Evolutionary conservation across 768 basidiomycete genomes (phyloP), one percentile per base, ranked within the genome.

Genomic region (Macrolepiota dolichaula): DNA sequence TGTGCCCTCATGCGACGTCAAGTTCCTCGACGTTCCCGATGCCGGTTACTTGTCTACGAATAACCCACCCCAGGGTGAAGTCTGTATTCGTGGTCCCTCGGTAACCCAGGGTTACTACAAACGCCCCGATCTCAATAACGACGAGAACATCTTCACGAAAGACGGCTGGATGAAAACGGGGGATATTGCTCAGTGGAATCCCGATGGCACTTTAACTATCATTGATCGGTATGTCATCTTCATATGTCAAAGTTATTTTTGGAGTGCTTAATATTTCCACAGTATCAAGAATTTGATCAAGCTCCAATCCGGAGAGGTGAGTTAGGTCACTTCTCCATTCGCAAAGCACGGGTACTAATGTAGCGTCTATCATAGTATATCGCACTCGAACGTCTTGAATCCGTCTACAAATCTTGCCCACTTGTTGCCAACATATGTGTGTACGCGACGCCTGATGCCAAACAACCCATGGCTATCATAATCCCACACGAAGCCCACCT

Each of bases 91-190:
- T 29, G 96, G 96, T 0, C 87, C 90, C 3, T 86, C 89, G 2
- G 89, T 98, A 55, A 92, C 88, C 62, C 83, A 86, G 64, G 96
- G 81, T 0, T 99, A 98, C 78, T 98, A 83, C 79, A 96, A 96
- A 76, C 89, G 94, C 0, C 85, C 86, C 15, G 95, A 99, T 70
- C 79, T 98, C 54, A 96, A 97, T 70, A 76, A 81, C 22, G 96
- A 98, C 75, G 83, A 86, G 68, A 78, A 70, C 12, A 85, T 94
- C 69, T 96, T 96, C 72, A 91, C 93, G 2, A 81, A 84, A 63
- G 95, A 96, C 66, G 96, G 95, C 4, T 98, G 94, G 93, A 75
- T 98, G 71, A 83, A 91, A 69, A 98, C 96, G 0, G 96, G 96
- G 10, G 96, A 98, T 71, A 82, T 98, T 37, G 96, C 94, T 0